These are phyloP conservation scores for Citeromyces matritensis DNA, from an alignment of 805 yeast genomes.

Conservation along the genomic window DNA sequence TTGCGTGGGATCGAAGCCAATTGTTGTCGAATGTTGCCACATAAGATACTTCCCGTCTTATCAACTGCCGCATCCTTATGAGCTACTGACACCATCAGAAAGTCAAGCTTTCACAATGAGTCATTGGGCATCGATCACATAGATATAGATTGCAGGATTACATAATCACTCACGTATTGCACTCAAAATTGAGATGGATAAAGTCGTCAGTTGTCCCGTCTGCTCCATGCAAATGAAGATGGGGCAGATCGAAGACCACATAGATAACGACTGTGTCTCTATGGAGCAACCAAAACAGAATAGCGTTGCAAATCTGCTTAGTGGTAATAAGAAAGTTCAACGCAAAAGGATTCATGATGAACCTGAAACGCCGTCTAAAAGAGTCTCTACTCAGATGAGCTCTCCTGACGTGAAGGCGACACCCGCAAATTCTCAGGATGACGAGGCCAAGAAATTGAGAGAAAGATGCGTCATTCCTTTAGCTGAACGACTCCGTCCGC, in stretches of 20 bases:
- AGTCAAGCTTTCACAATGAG: too few relatives aligned
- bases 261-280: constrained; percentile 13
- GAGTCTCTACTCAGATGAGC: constrained; percentile 1
- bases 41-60: too few relatives aligned
- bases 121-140: too few relatives aligned
- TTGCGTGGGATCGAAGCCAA: too few relatives aligned
- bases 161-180: too few relatives aligned
- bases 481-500: constrained; percentile 79
- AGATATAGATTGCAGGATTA: too few relatives aligned
- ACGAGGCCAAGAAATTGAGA: constrained; percentile 7
- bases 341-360: not conserved
- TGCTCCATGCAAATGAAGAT: constrained; percentile 13
- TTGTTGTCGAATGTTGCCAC: too few relatives aligned
- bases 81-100: too few relatives aligned
- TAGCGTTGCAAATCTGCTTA: constrained; percentile 2
- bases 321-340: constrained; percentile 3
- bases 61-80: too few relatives aligned
- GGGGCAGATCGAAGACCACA: constrained; percentile 15
- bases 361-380: not conserved
- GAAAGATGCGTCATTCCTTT: constrained; percentile 28
- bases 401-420: constrained; percentile 2
- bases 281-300: constrained; percentile 1
- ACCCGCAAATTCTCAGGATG: too few relatives aligned
- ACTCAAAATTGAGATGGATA: not conserved
- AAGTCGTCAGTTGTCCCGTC: constrained; percentile 19